These are phyloP conservation scores for Basipetospora chlamydospora DNA, from an alignment of 2,329 filamentous ascomycete species.

Conservation along the genomic window DNA sequence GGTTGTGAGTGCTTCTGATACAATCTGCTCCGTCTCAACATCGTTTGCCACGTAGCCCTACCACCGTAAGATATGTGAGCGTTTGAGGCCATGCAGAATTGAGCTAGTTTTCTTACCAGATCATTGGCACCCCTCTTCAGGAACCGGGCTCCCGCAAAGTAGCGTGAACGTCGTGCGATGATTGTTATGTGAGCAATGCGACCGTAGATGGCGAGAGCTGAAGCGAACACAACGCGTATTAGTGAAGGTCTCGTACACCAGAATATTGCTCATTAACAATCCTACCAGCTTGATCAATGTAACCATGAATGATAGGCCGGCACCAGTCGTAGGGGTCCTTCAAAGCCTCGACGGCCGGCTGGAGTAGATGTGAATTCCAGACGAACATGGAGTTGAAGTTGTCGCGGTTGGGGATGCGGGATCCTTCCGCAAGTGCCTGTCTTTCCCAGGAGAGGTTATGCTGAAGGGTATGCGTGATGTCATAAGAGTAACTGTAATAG, in stretches of 20 bases:
- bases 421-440: conserved; percentile 50
- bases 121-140: conserved; percentile 92
- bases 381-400: conserved; percentile 93
- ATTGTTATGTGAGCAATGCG: conserved; percentile 83
- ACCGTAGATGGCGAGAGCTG: conserved; percentile 68
- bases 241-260: too few species aligned
- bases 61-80: background rate
- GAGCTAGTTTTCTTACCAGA: conserved; percentile 25
- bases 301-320: conserved; percentile 86
- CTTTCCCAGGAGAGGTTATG: conserved; percentile 80
- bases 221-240: background rate
- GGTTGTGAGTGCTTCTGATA: conserved; percentile 85
- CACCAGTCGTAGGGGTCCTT: conserved; percentile 91
- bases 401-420: conserved; percentile 39
- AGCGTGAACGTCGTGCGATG: conserved; percentile 80
- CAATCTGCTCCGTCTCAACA: conserved; percentile 96
- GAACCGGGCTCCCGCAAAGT: conserved; percentile 88
- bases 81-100: background rate
- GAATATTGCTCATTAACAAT: too few species aligned
- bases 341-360: conserved; percentile 55
- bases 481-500: conserved; percentile 98
- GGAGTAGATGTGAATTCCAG: conserved; percentile 84
- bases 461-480: conserved; percentile 83
- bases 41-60: conserved; percentile 91
- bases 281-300: conserved; percentile 70